phyloP scores from a whole-genome alignment of 345 rosid genomes.

The Syzygium aqueum region DNA sequence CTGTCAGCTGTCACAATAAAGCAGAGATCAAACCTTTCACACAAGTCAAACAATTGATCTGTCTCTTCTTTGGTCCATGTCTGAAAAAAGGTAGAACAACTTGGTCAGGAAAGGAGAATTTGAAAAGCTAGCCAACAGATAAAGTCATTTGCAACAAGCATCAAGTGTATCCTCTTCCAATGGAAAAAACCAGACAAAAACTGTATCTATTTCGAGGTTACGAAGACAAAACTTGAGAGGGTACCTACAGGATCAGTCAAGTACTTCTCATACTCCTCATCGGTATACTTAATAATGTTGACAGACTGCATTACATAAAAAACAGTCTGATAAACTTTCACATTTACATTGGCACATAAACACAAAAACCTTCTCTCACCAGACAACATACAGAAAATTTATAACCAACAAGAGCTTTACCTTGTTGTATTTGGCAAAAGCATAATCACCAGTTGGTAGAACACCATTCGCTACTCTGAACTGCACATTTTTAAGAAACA shows the following conservation, averaged over 20 bases:
- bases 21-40: conserved; percentile 80
- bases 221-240: conserved; percentile 9
- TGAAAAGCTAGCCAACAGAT: neutral
- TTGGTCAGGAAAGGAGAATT: neutral
- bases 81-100: conserved; percentile 14
- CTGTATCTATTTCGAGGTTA: neutral
- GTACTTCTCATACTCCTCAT: conserved; percentile 78
- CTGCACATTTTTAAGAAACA: conserved; percentile 24
- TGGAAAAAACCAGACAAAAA: neutral
- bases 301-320: conserved; percentile 45
- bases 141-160: neutral
- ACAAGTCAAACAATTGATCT: conserved; percentile 76
- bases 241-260: conserved; percentile 82
- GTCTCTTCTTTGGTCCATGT: conserved; percentile 91
- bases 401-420: conserved; percentile 14
- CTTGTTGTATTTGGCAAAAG: conserved; percentile 95
- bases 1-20: conserved; percentile 75
- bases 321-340: neutral
- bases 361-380: neutral
- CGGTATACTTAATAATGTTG: conserved; percentile 63
- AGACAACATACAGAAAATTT: neutral
- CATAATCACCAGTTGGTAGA: conserved; percentile 89
- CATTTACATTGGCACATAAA: neutral
- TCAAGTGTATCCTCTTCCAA: neutral
- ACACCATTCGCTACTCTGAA: conserved; percentile 83